phyloP scores from a whole-genome alignment of 2,329 filamentous ascomycete species.

The Monosporascus sp. region DNA sequence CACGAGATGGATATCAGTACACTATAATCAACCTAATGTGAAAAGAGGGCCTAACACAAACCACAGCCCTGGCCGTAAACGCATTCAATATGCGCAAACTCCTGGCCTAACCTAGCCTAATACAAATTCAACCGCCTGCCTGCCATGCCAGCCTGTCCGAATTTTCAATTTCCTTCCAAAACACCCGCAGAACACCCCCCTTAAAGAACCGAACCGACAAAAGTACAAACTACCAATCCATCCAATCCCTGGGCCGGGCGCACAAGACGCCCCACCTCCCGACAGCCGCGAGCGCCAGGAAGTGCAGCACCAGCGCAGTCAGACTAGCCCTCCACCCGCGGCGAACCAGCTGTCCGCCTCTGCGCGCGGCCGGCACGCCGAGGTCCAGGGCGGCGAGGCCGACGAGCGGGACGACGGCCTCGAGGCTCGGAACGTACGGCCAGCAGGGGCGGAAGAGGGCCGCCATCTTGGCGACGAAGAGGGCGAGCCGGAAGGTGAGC shows the following conservation, averaged over 20 bases:
- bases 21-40: too few species aligned
- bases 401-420: constrained; percentile 63
- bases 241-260: not conserved
- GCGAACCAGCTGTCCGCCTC: not conserved
- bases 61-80: too few species aligned
- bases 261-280: not conserved
- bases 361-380: constrained; percentile 28
- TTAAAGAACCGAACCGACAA: too few species aligned
- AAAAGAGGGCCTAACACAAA: too few species aligned
- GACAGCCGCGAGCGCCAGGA: not conserved
- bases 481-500: constrained; percentile 44
- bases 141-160: too few species aligned
- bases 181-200: too few species aligned
- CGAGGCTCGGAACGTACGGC: constrained; percentile 62
- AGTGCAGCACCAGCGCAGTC: not conserved
- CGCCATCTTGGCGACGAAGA: constrained; percentile 66
- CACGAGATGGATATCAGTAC: too few species aligned
- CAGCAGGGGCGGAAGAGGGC: constrained; percentile 64
- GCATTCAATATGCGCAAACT: too few species aligned
- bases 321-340: not conserved
- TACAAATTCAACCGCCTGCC: too few species aligned
- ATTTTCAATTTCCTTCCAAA: too few species aligned
- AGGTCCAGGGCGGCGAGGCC: constrained; percentile 63
- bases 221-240: not conserved
- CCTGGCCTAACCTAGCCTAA: too few species aligned